Evolutionary conservation across 495 filamentous ascomycete species (phyloP).

Genomic region (Endocarpon pusillum): DNA sequence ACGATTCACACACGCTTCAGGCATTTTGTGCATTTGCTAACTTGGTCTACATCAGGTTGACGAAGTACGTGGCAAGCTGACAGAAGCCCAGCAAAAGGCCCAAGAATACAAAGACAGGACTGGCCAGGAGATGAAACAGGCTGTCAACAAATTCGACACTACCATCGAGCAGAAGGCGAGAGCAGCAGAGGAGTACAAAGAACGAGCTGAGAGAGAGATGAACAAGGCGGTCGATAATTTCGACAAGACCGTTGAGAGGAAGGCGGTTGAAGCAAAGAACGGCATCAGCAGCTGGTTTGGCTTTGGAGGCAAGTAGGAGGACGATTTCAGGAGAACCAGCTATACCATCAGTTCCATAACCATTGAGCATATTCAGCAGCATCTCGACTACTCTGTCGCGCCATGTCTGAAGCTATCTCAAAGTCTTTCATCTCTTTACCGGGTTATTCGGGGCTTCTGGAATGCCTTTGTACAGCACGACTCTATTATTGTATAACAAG

Average conservation of each 20-base stretch:
- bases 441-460: no score
- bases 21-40: no score
- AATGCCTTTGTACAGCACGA: no score
- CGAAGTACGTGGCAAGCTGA: conserved; percentile 40
- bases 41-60: conserved; percentile 30
- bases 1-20: no score
- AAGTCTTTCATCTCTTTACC: no score
- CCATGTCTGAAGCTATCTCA: no score
- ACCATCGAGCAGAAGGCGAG: conserved; percentile 26
- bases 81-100: no score
- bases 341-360: no score
- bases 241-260: conserved; percentile 61
- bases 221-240: conserved; percentile 26
- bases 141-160: conserved; percentile 54
- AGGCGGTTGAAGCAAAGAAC: conserved; percentile 22
- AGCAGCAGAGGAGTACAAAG: no score
- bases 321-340: background rate
- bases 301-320: background rate
- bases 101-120: conserved; percentile 41
- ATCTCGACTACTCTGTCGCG: no score
- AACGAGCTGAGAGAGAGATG: conserved; percentile 13
- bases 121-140: conserved; percentile 37
- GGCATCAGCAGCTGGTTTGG: conserved; percentile 2
- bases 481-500: no score
- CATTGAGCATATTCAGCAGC: no score